phyloP scores from a whole-genome alignment of 2,329 filamentous ascomycete species.

The Colletotrichum sp. region DNA sequence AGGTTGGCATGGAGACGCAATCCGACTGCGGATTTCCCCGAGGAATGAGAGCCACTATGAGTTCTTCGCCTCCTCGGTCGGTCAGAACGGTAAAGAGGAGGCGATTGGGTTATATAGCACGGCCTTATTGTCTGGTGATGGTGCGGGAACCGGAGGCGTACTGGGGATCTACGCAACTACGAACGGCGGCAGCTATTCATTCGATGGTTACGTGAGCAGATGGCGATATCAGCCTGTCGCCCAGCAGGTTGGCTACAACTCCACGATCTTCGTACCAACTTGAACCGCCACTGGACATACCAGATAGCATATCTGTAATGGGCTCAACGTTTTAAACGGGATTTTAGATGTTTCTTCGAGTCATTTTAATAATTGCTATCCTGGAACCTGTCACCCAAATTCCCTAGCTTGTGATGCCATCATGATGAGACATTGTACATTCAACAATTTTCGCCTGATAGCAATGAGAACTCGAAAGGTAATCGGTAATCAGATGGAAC shows the following conservation, averaged over 20 bases:
- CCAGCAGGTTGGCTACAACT: neutral
- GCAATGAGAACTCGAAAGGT: fast-evolving
- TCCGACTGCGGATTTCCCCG: neutral
- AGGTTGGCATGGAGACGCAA: neutral
- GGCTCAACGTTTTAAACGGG: neutral
- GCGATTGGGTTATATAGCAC: neutral
- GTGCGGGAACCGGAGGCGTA: neutral
- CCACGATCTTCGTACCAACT: neutral
- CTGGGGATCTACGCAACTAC: neutral
- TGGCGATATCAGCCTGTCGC: neutral
- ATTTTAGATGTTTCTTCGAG: fast-evolving
- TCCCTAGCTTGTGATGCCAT: neutral
- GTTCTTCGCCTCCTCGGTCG: neutral
- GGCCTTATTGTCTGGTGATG: neutral
- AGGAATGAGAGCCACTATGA: neutral
- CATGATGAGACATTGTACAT: neutral
- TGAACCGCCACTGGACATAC: neutral
- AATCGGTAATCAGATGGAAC: fast-evolving
- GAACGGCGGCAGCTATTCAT: neutral
- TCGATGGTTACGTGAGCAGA: neutral
- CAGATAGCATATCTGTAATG: neutral
- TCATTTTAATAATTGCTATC: neutral
- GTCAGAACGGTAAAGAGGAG: neutral
- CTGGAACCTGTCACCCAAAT: fast-evolving
- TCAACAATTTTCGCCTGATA: neutral